Base-by-base conservation (phyloP, 108 stramenopile genomes). In the Craspedostauros australis region DNA sequence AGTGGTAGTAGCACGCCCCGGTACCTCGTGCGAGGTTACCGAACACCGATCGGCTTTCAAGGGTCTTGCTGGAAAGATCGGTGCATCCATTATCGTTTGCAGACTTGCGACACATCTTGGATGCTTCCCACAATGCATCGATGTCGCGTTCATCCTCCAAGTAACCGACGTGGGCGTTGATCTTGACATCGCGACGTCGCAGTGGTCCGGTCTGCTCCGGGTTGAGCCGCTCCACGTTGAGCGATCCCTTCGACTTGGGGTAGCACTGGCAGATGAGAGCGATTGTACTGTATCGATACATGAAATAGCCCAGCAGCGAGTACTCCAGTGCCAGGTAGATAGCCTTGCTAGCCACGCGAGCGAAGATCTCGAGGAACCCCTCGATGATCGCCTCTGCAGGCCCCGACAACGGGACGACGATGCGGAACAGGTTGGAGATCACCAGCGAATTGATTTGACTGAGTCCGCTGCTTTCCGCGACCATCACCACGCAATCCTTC, bases 1-100 rank as follows among this genome's bases (percentile, higher is more conserved):
- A 86, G 50, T 90, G 88, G 64, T 69, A 90, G 57, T 84, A 90
- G 39, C 48, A 33, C n/a, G n/a, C n/a, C n/a, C n/a, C n/a, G n/a
- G n/a, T n/a, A n/a, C n/a, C n/a, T n/a, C 43, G 5, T 36, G 4
- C n/a, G n/a, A n/a, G n/a, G n/a, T n/a, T n/a, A n/a, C n/a, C n/a
- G n/a, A n/a, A n/a, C n/a, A n/a, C n/a, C n/a, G n/a, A n/a, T n/a
- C n/a, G n/a, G n/a, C n/a, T n/a, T n/a, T n/a, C n/a, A n/a, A n/a
- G n/a, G n/a, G n/a, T n/a, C n/a, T n/a, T n/a, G n/a, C n/a, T n/a
- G n/a, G n/a, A n/a, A n/a, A n/a, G n/a, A 18, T 11, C 33, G 6
- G 54, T 33, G 54, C 72, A 77, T 30, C 45, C 70, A 0, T 38
- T 44, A 46, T 57, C 64, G n/a, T n/a, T n/a, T n/a, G n/a, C n/a